Base-by-base conservation (phyloP, 208 protist species). In the Trypanosoma rangeli region DNA sequence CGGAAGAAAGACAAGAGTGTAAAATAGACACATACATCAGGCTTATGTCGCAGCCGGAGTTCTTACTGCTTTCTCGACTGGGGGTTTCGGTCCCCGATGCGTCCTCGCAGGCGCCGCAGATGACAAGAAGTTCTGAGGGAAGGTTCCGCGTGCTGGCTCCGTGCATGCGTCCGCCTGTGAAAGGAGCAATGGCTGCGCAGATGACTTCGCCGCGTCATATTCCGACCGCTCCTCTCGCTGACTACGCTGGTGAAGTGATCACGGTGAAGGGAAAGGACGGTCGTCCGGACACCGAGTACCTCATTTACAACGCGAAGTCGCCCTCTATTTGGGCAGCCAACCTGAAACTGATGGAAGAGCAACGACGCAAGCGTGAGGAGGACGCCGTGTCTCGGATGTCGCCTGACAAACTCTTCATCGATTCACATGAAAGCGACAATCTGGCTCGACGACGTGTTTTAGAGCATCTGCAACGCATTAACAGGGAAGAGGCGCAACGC, bases 251-350 rank as follows among this genome's bases (percentile, higher is more conserved):
- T 2, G 84, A 93, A 31, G 84, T 93, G 39, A 33, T 93, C 46
- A 42, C 44, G 20, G 70, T 66, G 22, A 52, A 76, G 9, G 73
- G 70, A 28, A 64, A 53, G 7, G 77, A 81, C n/a, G 55, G 80
- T 60, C 64, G 72, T 3, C 64, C 64, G 13, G 59, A 81, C 55
- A 79, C 80, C 26, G 78, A 90, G 70, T 90, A 84, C 44, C 63
- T 84, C n/a, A 78, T 90, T n/a, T 91, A 87, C 73, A 84, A 89
- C 60, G 64, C 85, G 53, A 87, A 77, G 49, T 58, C 87, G 22
- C 84, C 85, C 9, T 91, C 81, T 4, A 82, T 89, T 64, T 64
- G 80, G 42, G 88, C 79, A 15, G 64, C 84, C n/a, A 89, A 94
- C 74, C 75, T 78, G 70, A 79, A 81, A 59, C 64, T 94, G 46